These are phyloP conservation scores for Hortiboletus campestris DNA, from an alignment of 768 basidiomycete genomes.

Conservation along the genomic window DNA sequence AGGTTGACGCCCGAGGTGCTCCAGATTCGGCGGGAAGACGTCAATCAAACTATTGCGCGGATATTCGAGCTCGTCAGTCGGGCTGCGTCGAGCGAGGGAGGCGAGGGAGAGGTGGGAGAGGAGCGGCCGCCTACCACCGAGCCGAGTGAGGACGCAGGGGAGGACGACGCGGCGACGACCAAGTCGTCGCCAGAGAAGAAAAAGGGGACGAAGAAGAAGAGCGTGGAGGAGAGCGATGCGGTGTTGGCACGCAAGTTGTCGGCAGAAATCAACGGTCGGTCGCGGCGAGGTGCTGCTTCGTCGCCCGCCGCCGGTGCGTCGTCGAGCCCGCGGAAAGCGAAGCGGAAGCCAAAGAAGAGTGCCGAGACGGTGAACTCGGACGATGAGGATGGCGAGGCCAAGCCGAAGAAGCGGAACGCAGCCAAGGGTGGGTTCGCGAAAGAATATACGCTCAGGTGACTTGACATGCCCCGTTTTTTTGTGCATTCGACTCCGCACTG, in stretches of 20 bases:
- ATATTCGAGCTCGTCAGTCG: constrained; percentile 62
- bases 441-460: constrained; percentile 69
- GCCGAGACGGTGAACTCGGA: constrained; percentile 46
- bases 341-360: constrained; percentile 50
- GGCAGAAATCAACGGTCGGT: constrained; percentile 63
- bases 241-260: constrained; percentile 71
- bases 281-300: constrained; percentile 42
- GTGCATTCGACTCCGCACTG: neutral
- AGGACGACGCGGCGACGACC: constrained; percentile 15
- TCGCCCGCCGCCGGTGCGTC: constrained; percentile 30
- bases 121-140: constrained; percentile 13
- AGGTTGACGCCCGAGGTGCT: constrained; percentile 57
- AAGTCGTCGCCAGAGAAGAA: constrained; percentile 40
- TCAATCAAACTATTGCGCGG: constrained; percentile 66
- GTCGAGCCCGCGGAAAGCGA: constrained; percentile 44
- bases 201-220: constrained; percentile 45
- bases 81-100: constrained; percentile 25
- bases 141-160: constrained; percentile 8
- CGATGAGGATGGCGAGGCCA: constrained; percentile 40
- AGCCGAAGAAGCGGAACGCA: constrained; percentile 49
- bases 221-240: constrained; percentile 61
- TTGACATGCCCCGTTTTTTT: neutral
- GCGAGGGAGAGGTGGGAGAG: constrained; percentile 12
- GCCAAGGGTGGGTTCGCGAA: constrained; percentile 78
- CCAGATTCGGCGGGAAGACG: constrained; percentile 62